Percentiles rank a stretch among this genome's conserved stretches.
Evolutionary conservation across 768 basidiomycete genomes (phyloP).

Genomic region (Phylloporus arenicola): DNA sequence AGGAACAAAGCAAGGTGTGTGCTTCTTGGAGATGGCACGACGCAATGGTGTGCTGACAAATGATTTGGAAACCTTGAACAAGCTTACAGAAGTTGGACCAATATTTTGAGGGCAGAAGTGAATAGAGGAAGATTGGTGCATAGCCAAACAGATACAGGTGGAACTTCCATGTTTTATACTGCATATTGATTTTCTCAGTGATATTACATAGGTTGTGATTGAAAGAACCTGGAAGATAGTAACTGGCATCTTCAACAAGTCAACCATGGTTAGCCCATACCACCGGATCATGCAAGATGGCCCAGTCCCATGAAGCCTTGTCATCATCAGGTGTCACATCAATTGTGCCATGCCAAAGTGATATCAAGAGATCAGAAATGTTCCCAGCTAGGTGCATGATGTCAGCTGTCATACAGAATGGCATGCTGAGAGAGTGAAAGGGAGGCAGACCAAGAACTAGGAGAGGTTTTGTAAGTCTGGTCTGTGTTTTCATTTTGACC

Average conservation of each 20-base stretch:
- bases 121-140: slow-evolving; percentile 13
- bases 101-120: slow-evolving; percentile 10
- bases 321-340: neutral
- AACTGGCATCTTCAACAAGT: neutral
- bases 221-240: slow-evolving; percentile 18
- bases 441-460: neutral
- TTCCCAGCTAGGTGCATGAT: neutral
- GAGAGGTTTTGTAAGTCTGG: neutral
- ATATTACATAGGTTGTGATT: slow-evolving; percentile 21
- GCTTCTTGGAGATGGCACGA: neutral
- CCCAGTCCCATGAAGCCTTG: neutral
- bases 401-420: neutral
- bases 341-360: neutral
- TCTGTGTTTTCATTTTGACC: no score
- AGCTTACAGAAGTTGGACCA: slow-evolving; percentile 21
- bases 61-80: slow-evolving; percentile 14
- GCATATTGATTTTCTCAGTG: slow-evolving; percentile 21
- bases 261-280: neutral
- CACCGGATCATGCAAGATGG: neutral
- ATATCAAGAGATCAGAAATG: neutral
- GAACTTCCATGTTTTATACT: slow-evolving; percentile 28
- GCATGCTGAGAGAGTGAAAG: neutral
- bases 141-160: slow-evolving; percentile 15
- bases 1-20: slow-evolving; percentile 13
- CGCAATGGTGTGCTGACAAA: slow-evolving; percentile 16